Conservation (phyloP, 345 rosid genomes). For the Fremontodendron californicum region DNA sequence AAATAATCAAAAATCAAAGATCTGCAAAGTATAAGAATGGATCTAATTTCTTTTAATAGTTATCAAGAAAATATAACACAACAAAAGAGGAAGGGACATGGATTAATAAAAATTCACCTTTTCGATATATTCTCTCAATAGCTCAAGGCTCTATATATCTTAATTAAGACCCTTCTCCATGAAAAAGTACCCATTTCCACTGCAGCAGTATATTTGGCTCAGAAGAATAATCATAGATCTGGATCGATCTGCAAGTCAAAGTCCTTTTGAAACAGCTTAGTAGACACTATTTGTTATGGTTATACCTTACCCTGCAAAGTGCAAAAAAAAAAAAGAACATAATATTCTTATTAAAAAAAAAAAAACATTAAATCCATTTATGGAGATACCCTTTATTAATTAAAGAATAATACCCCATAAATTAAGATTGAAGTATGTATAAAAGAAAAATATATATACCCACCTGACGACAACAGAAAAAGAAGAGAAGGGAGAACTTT, state of each 20-base stretch:
- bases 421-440: neutral
- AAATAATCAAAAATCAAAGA: conserved; percentile 16
- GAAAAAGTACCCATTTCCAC: conserved; percentile 3
- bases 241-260: conserved; percentile 22
- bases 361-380: neutral
- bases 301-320: conserved; percentile 9
- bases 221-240: conserved; percentile 37
- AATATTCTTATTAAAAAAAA: neutral
- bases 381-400: neutral
- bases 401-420: neutral
- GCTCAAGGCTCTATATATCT: neutral
- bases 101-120: neutral
- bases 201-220: neutral
- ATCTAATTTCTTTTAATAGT: conserved; percentile 16
- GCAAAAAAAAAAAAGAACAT: neutral
- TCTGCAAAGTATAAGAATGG: conserved; percentile 10
- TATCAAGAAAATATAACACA: neutral
- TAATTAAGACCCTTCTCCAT: neutral
- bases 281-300: conserved; percentile 1
- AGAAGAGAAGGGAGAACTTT: neutral
- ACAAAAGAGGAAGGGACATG: neutral
- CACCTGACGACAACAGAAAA: conserved; percentile 30
- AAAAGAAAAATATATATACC: conserved; percentile 12
- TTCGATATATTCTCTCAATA: neutral
- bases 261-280: neutral